Base-by-base conservation (phyloP, 2,329 filamentous ascomycete species). In the Cytospora mali region DNA sequence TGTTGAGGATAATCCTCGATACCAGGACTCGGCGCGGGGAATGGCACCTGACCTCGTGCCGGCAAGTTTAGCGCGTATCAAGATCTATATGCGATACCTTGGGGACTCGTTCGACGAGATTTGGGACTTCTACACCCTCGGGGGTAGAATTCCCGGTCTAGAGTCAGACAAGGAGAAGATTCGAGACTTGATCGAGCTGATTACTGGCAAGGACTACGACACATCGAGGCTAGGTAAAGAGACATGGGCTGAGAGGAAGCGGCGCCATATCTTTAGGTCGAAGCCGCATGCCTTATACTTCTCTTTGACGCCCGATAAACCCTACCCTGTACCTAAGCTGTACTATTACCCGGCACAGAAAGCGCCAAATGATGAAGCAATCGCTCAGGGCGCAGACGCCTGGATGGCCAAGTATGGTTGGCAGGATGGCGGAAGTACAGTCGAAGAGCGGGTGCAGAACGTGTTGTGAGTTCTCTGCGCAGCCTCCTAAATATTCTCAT, bases 41-140 rank as follows among this genome's bases (percentile, higher is more conserved):
- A 28, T 56, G 28, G 55, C 59, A 4, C 48, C 59, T n/a, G 59
- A 61, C n/a, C 49, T 61, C 25, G 42, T 61, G 23, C 29, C 58
- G n/a, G 49, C 58, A 39, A 27, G 52, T 25, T n/a, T n/a, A n/a
- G n/a, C 59, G 29, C 59, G 59, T 31, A 29, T 61, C 11, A 61
- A 61, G 59, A 48, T 61, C 29, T 61, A 61, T 16, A 4, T 61
- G 42, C 59, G 52, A 14, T 56, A 33, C 53, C 25, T 35, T 16
- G 39, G 52, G 42, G 33, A 31, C n/a, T 29, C 27, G 29, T 61
- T 61, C 13, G 59, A 61, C 18, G 59, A 61, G 21, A 51, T 61
- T n/a, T 61, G 59, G 59, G 59, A 61, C 42, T 61, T 49, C 33
- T 61, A 35, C 46, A 61, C 59, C 25, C 53, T 61, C 5, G 59